Conservation (phyloP, 805 yeast species). For the Metschnikowia continentalis region DNA sequence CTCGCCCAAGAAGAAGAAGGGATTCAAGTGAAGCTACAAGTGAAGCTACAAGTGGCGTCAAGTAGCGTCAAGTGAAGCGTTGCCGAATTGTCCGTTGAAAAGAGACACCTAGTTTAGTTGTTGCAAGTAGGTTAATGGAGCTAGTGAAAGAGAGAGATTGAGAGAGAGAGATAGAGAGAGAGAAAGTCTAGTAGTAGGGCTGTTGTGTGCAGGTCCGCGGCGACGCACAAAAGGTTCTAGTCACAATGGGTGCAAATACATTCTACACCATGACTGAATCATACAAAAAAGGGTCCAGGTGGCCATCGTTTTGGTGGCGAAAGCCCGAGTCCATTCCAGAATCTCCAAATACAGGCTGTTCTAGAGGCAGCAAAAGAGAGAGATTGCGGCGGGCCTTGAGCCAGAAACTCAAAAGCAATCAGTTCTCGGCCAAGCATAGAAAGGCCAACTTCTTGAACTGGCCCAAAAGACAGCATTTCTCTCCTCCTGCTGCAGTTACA, state of each 20-base stretch:
- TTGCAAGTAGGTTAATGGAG: background rate
- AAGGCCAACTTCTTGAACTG: background rate
- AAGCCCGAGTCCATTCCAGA: background rate
- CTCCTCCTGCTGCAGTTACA: background rate
- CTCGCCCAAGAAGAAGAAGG: background rate
- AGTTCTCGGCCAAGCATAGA: background rate
- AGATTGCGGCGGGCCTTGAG: constrained; percentile 1
- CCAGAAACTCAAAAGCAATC: background rate
- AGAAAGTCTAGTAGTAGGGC: background rate
- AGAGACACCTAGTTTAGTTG: background rate
- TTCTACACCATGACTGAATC: background rate
- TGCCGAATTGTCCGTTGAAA: background rate
- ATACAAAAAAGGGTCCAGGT: background rate
- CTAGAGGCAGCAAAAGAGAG: constrained; percentile 2
- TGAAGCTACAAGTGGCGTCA: background rate
- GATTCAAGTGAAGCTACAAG: background rate
- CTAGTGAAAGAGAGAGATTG: background rate
- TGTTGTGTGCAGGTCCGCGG: background rate
- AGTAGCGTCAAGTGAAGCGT: background rate
- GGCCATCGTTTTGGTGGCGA: background rate
- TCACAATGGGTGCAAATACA: constrained; percentile 4
- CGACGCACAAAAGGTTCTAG: background rate
- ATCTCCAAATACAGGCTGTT: background rate
- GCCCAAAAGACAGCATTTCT: background rate
- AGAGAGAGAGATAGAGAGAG: no score